Evolutionary conservation across 2,329 filamentous ascomycete genomes (phyloP), one percentile per base, ranked within the genome.

Genomic region (Sclerotinia trifoliorum): DNA sequence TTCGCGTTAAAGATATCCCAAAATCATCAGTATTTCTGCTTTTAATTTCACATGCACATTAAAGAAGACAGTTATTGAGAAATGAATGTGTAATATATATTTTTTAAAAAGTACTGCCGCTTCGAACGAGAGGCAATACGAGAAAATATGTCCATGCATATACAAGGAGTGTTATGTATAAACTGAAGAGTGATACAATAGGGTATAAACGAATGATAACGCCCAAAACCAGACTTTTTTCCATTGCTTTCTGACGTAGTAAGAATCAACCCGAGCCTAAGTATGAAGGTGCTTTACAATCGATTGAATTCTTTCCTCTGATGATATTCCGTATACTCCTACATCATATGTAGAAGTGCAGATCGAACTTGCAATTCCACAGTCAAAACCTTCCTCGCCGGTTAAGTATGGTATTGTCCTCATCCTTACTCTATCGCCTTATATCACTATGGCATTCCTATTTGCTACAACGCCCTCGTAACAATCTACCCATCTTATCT

Each of bases 191-290:
- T 48, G 42, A n/a, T 48, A 48, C 32, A 32, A 21, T 24, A 19
- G 26, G 42, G 42, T 61, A 61, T 48, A 35, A 56, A 61, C 24
- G 42, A 61, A 48, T 61, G 4, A 48, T 32, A n/a, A 42, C 42
- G 42, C 26, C 26, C 26, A n/a, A 48, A 32, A 11, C 26, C 42
- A 17, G 11, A 13, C 13, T 35, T 48, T 48, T 10, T 17, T 5
- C 24, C 24, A 21, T 17, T 21, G 3, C 13, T 19, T 13, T 42
- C 19, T 26, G 10, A 48, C 24, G 13, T 17, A 48, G 42, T 17
- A 42, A 17, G 21, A 13, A 57, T 6, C 55, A 39, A 57, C n/a
- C 7, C 52, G 0, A 24, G 32, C 55, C 21, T 21, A 24, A 11
- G 15, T 35, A 24, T 17, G 32, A 57, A 57, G 10, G 32, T 42